Conservation (phyloP, 1,284 basidiomycete genomes). For the Kalmanozyma brasiliensis region DNA sequence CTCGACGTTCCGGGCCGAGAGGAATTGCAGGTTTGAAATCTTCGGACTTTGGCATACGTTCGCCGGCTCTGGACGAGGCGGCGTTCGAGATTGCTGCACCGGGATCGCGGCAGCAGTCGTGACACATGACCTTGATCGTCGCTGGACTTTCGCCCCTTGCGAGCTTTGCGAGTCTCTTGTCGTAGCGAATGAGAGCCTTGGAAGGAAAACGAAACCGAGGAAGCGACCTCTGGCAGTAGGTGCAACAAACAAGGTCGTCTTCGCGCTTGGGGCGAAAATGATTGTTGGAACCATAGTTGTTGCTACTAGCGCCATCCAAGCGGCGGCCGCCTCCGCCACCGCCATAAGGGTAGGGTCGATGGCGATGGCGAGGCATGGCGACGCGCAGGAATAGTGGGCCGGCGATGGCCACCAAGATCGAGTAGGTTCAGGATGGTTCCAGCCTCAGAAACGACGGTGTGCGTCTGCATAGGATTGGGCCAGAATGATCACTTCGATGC, state of each 20-base stretch:
- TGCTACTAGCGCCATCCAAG: background rate
- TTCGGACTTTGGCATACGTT: no score
- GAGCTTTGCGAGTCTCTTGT: background rate
- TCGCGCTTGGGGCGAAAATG: background rate
- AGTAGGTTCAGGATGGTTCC: no score
- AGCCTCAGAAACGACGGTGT: no score
- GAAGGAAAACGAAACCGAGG: slow-evolving; percentile 10
- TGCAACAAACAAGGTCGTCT: slow-evolving; percentile 1
- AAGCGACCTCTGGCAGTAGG: slow-evolving; percentile 1
- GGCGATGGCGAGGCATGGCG: slow-evolving; percentile 22
- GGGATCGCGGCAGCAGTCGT: slow-evolving; percentile 8
- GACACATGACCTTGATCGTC: slow-evolving; percentile 8
- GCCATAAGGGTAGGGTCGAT: background rate
- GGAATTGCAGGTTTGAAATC: no score
- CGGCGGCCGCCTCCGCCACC: background rate
- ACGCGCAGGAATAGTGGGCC: no score
- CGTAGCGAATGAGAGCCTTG: background rate
- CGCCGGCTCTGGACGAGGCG: no score
- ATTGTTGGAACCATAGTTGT: background rate
- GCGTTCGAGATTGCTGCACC: background rate
- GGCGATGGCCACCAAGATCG: no score
- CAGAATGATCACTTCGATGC: no score
- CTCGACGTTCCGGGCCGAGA: background rate
- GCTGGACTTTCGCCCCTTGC: slow-evolving; percentile 3
- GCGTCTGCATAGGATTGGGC: no score